Conservation (phyloP, 2,329 filamentous ascomycete genomes). For the Xylariaceae sp. region DNA sequence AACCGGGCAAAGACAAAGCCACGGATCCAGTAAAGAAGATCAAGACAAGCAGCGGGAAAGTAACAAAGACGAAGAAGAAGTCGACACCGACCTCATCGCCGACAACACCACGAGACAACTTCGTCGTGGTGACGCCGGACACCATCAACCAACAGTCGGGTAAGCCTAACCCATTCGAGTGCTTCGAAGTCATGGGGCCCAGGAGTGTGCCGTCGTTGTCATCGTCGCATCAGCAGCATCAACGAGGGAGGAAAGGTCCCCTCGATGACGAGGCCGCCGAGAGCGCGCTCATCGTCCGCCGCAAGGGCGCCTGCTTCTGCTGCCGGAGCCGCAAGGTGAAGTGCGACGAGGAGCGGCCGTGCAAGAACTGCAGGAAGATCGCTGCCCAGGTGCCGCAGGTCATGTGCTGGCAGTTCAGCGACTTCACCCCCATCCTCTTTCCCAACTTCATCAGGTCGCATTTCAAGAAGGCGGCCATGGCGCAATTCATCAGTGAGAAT, state of each 20-base stretch:
- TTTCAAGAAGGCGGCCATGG: slow-evolving; percentile 46
- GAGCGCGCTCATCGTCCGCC: slow-evolving; percentile 48
- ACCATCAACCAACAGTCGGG: slow-evolving; percentile 47
- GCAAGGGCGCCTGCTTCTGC: slow-evolving; percentile 53
- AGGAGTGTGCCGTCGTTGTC: too few species aligned
- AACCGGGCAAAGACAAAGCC: slow-evolving; percentile 25
- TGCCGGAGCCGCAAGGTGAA: slow-evolving; percentile 52
- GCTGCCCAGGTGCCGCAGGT: slow-evolving; percentile 45
- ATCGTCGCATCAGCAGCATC: too few species aligned
- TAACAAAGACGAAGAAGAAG: slow-evolving; percentile 42
- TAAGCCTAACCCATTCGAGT: slow-evolving; percentile 48
- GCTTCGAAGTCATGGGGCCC: slow-evolving; percentile 49
- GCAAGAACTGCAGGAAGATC: slow-evolving; percentile 52
- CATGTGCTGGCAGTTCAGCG: slow-evolving; percentile 55
- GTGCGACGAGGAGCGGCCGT: slow-evolving; percentile 51
- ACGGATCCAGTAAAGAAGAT: slow-evolving; percentile 39
- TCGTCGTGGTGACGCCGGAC: slow-evolving; percentile 51
- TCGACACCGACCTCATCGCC: slow-evolving; percentile 31
- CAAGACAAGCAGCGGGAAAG: slow-evolving; percentile 35
- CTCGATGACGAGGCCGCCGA: slow-evolving; percentile 50
- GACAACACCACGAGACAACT: too few species aligned
- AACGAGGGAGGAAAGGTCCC: slow-evolving; percentile 52
- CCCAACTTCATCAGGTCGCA: slow-evolving; percentile 47
- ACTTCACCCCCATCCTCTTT: slow-evolving; percentile 49
- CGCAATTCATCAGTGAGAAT: slow-evolving; percentile 43